Evolutionary conservation across 2,329 filamentous ascomycete genomes (phyloP), one percentile per base, ranked within the genome.

Genomic region (Gyromitra esculenta): DNA sequence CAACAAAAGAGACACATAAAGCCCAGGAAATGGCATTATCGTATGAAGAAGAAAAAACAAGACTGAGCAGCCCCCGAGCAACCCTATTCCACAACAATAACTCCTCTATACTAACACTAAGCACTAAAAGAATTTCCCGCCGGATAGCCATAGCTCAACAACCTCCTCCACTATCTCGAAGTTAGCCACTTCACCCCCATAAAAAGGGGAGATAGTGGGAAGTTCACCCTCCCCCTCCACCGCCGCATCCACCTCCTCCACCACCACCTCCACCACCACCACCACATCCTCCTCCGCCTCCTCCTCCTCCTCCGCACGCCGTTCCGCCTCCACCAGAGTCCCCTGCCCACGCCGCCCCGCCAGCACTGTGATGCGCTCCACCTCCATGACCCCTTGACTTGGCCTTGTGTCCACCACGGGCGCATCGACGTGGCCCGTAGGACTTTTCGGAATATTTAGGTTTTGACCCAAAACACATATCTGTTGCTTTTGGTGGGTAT

Each of bases 381-480:
- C 48, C 18, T 68, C 9, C 41, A 8, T 39, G 18, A 31, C 63
- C 45, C 6, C 5, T 18, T 7, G 13, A 7, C 1, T 4, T n/a
- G 35, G 11, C 59, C 25, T 1, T 7, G 5, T 21, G 25, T n/a
- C 13, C 57, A 7, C 35, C 25, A 8, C 45, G 18, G 6, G 2
- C 25, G 4, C 4, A 31, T 31, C 4, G 25, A 31, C 68, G 57
- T 39, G 65, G 59, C n/a, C 65, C 72, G 5, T 59, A 48, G 35
- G 65, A 65, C 41, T 9, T 59, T 39, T 35, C 25, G 11, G 72
- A 69, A 39, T 43, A 13, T 25, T 64, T 75, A 13, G 72, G 59
- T 6, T 75, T 71, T 6, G 18, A 39, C 9, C 72, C 72, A 35
- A 75, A 75, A 64, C 72, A 75, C 72, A 75, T 75, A 8, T 31